Evolutionary conservation across 805 yeast genomes (phyloP).

Genomic region (fission yeast (Schizosaccharomyces pombe)): DNA sequence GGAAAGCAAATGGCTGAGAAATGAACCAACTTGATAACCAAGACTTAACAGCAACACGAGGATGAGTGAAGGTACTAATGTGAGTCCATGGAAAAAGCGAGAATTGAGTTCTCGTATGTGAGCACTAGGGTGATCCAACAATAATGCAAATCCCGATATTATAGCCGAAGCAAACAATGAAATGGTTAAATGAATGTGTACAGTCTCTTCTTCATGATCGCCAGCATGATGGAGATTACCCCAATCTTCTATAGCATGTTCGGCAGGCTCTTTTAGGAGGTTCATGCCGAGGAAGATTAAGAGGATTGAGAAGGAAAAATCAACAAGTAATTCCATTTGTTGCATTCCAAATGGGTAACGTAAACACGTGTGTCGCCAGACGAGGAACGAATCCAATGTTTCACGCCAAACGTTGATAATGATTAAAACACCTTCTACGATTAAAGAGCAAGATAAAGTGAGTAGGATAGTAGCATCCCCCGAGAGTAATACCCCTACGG

Average conservation of each 20-base stretch:
- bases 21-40: neutral
- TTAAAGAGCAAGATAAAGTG: neutral
- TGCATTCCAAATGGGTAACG: constrained; percentile 3
- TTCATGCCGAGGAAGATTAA: neutral
- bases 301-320: neutral
- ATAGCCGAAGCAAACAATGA: neutral
- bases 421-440: neutral
- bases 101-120: neutral
- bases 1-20: neutral
- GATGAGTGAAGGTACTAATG: neutral
- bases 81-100: neutral
- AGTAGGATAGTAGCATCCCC: neutral
- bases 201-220: neutral
- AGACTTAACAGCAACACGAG: neutral
- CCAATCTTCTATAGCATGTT: constrained; percentile 2
- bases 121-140: neutral
- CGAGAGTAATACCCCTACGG: neutral
- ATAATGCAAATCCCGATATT: neutral
- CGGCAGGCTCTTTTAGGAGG: neutral
- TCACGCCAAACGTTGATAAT: neutral
- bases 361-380: neutral
- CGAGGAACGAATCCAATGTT: neutral
- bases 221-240: neutral
- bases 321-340: neutral
- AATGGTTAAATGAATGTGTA: neutral